Conservation (phyloP, 2,329 filamentous ascomycete genomes). For the Alternaria incomplexa region DNA sequence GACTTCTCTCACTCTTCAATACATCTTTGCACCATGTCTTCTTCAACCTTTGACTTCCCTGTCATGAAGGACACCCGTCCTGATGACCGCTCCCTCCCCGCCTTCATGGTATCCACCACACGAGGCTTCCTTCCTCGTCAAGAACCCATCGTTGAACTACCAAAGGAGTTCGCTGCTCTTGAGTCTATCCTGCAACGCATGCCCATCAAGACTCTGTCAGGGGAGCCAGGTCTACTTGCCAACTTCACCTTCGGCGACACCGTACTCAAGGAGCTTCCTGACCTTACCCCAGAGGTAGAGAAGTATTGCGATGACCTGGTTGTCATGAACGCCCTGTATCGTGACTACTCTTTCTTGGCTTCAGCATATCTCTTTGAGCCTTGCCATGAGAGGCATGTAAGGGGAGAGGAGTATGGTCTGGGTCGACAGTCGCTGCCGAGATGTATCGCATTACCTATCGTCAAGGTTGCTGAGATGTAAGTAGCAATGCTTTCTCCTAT, state of each 20-base stretch:
- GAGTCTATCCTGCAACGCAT: constrained; percentile 76
- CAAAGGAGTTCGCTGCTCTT: constrained; percentile 73
- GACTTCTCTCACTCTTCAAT: not conserved
- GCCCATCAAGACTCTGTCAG: constrained; percentile 77
- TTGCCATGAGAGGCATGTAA: constrained; percentile 75
- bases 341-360: constrained; percentile 90
- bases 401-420: constrained; percentile 76
- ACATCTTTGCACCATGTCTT: constrained; percentile 49
- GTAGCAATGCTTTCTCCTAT: constrained; percentile 46
- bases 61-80: constrained; percentile 69
- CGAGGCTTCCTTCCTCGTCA: constrained; percentile 75
- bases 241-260: constrained; percentile 74
- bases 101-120: constrained; percentile 80
- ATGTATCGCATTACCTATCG: constrained; percentile 80
- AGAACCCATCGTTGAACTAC: constrained; percentile 61
- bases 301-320: constrained; percentile 74
- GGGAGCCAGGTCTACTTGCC: constrained; percentile 78
- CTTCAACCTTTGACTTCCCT: constrained; percentile 56
- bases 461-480: constrained; percentile 83
- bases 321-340: constrained; percentile 83
- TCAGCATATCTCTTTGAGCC: constrained; percentile 91
- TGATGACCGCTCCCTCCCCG: constrained; percentile 67
- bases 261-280: constrained; percentile 76
- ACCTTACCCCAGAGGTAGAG: constrained; percentile 76
- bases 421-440: constrained; percentile 75